A percentile compares a stretch with the other conserved stretches of the same genome.
Conservation (phyloP, 164 flowering plant genomes). For the Buxus sempervirens region DNA sequence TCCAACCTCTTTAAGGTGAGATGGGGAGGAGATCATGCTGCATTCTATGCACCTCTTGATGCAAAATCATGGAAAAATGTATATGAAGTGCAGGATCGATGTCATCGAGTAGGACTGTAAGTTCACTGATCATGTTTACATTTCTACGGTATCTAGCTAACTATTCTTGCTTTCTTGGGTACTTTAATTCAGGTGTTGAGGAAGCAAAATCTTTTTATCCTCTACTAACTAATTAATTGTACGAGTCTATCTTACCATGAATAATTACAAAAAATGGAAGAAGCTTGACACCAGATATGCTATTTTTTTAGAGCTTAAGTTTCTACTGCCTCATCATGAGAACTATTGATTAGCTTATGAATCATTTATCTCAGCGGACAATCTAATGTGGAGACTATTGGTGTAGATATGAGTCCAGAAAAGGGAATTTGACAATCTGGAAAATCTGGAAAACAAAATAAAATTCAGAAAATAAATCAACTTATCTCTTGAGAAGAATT, state of each 20-base stretch:
- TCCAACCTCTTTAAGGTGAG: conserved; percentile 58
- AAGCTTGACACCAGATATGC: no score
- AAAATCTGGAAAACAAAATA: no score
- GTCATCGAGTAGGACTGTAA: conserved; percentile 78
- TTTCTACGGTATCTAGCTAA: neutral
- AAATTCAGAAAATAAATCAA: no score
- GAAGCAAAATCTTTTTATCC: neutral
- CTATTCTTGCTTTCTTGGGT: neutral
- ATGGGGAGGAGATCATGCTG: conserved; percentile 62
- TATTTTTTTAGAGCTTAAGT: no score
- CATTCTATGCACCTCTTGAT: conserved; percentile 45
- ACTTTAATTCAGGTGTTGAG: neutral
- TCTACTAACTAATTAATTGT: neutral
- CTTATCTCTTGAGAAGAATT: no score
- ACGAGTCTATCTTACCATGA: neutral
- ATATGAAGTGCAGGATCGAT: conserved; percentile 66
- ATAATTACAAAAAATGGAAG: neutral
- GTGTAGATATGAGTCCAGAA: no score
- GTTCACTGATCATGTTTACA: conserved; percentile 15
- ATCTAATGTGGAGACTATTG: no score
- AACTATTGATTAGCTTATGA: no score
- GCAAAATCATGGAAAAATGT: conserved; percentile 66
- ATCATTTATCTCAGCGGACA: no score
- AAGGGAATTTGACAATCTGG: no score
- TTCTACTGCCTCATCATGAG: no score